These are phyloP conservation scores for Thermochaetoides thermophila DNA, from an alignment of 495 filamentous ascomycete species.

Conservation along the genomic window DNA sequence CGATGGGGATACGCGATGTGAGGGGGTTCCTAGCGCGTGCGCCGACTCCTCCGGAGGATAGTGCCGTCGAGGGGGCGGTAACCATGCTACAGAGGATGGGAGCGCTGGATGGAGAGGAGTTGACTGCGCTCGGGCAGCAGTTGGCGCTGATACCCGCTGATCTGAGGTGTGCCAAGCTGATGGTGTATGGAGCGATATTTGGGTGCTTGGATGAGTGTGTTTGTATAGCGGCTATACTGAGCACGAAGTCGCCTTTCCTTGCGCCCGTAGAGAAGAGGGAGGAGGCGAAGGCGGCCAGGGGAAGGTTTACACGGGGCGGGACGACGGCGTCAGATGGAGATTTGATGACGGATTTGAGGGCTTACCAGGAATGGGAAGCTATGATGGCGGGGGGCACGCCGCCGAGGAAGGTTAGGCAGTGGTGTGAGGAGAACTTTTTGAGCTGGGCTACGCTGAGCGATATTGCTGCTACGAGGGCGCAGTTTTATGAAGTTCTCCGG, in stretches of 20 bases:
- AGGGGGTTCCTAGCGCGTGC: slow-evolving; percentile 68
- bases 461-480: slow-evolving; percentile 69
- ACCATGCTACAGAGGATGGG: slow-evolving; percentile 68
- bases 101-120: slow-evolving; percentile 65
- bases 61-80: slow-evolving; percentile 76
- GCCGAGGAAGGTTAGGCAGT: slow-evolving; percentile 51
- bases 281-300: slow-evolving; percentile 61
- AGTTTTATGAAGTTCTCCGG: slow-evolving; percentile 73
- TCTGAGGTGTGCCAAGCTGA: slow-evolving; percentile 79
- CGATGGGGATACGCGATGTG: slow-evolving; percentile 81
- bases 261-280: slow-evolving; percentile 69
- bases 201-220: slow-evolving; percentile 77
- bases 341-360: slow-evolving; percentile 68
- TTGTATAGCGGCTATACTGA: slow-evolving; percentile 82
- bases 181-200: slow-evolving; percentile 92
- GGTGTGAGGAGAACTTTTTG: slow-evolving; percentile 84
- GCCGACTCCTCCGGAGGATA: slow-evolving; percentile 69
- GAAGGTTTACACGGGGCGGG: slow-evolving; percentile 42
- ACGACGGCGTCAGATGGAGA: slow-evolving; percentile 49
- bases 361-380: slow-evolving; percentile 67
- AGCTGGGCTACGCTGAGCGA: slow-evolving; percentile 69
- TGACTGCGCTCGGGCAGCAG: slow-evolving; percentile 84
- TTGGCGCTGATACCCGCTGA: slow-evolving; percentile 90
- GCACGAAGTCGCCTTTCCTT: slow-evolving; percentile 70
- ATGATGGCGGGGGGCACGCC: slow-evolving; percentile 39